Percentiles rank a stretch among this genome's conserved stretches.
Evolutionary conservation across 2,329 filamentous ascomycete genomes (phyloP).

Genomic region (Exophiala alcalophila): DNA sequence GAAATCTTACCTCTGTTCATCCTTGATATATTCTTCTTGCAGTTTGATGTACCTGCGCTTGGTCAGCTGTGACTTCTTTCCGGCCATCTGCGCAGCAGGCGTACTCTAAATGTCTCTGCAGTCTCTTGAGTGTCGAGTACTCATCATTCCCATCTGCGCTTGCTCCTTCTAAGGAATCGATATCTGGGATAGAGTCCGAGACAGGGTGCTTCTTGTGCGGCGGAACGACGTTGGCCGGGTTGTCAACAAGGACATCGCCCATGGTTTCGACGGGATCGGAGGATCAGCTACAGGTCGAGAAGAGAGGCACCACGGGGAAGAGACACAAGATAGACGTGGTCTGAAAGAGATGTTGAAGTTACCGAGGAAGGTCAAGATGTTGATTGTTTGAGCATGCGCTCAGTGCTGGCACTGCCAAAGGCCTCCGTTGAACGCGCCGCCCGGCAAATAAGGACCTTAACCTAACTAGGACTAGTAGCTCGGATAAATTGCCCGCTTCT

Average conservation of each 20-base stretch:
- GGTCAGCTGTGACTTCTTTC: conserved; percentile 29
- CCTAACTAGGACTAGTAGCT: too few species aligned
- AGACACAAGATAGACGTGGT: too few species aligned
- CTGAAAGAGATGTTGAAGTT: too few species aligned
- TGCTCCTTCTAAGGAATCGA: conserved; percentile 84
- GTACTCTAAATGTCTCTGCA: conserved; percentile 93
- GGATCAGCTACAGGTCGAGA: not conserved
- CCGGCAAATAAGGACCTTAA: too few species aligned
- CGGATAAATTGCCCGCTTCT: too few species aligned
- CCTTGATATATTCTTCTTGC: conserved; percentile 99
- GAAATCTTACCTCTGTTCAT: conserved; percentile 81
- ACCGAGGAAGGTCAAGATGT: too few species aligned
- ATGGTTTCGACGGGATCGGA: conserved; percentile 48
- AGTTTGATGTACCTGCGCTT: conserved; percentile 78
- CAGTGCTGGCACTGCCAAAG: too few species aligned
- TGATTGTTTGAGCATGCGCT: too few species aligned
- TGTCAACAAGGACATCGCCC: conserved; percentile 86
- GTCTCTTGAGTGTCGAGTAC: conserved; percentile 92
- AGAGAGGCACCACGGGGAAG: too few species aligned
- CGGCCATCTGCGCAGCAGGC: conserved; percentile 31
- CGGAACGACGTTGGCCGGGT: conserved; percentile 67
- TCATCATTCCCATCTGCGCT: conserved; percentile 81
- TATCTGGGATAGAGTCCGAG: conserved; percentile 76
- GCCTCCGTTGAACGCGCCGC: too few species aligned
- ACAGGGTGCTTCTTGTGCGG: conserved; percentile 78